Base-by-base conservation (phyloP, 148 eudicot species). In the Arctostaphylos glauca region DNA sequence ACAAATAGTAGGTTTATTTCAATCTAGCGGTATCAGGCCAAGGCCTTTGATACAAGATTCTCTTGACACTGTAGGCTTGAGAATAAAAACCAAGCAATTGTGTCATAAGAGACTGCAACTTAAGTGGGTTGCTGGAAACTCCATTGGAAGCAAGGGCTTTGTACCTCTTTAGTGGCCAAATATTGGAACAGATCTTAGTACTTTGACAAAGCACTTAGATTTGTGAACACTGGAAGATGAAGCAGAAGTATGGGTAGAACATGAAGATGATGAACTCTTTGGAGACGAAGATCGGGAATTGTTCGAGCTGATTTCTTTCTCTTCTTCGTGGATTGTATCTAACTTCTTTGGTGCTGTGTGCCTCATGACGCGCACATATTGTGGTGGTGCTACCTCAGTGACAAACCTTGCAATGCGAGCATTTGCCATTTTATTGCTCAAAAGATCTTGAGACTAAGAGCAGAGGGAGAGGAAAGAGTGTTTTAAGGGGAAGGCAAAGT, bases 311-410 rank as follows among this genome's bases (percentile, higher is more conserved):
- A 76, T 48, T 38, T 89, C 91, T 75, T 81, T 87, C 48, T 90
- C 92, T 49, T 86, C 92, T 77, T 90, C 92, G 1, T 83, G 81
- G 23, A 90, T 90, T 7, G 90, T 90, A 19, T 88, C 90, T 77
- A 88, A 62, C 83, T 81, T 83, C 86, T 85, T 88, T 19, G 85
- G 83, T 23, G 88, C 78, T 38, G 88, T 81, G 79, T 82, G 85
- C 83, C 88, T 86, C 86, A 88, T 86, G 21, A 90, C 76, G 76
- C 79, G 81, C 77, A 90, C 87, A 31, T 88, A 81, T 59, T 90
- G 89, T 10, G 90, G 88, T 4, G 89, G 90, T 43, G 92, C 90
- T 1, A 81, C 89, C 83, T 90, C 90, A 3, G 84, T 83, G 13
- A 84, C 84, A 62, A 88, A 86, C 80, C 90, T 88, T 48, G 89